Evolutionary conservation across 345 rosid species (phyloP).

Genomic region (Triadica sebifera): DNA sequence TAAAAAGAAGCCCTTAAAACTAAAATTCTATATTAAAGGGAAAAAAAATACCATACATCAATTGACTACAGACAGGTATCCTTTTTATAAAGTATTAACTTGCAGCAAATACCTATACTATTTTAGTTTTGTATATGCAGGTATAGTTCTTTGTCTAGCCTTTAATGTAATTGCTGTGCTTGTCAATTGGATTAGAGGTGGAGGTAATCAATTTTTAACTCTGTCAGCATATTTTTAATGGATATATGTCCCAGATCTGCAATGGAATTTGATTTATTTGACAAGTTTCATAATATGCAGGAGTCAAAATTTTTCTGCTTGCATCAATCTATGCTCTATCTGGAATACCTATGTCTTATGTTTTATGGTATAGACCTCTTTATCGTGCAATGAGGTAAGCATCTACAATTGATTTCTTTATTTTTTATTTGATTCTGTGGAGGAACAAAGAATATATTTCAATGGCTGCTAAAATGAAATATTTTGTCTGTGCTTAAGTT

Average conservation of each 20-base stretch:
- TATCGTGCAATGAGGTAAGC: constrained; percentile 93
- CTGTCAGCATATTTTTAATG: neutral
- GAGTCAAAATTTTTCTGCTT: constrained; percentile 89
- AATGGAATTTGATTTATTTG: constrained; percentile 18
- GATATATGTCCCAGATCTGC: constrained; percentile 11
- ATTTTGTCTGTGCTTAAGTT: neutral
- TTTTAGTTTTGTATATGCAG: constrained; percentile 40
- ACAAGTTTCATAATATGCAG: constrained; percentile 37
- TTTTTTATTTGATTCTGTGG: neutral
- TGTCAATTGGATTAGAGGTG: constrained; percentile 89
- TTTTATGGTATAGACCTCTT: constrained; percentile 96
- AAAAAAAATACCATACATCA: too few species aligned
- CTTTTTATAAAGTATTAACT: too few species aligned
- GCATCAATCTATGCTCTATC: constrained; percentile 76
- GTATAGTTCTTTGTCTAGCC: constrained; percentile 78
- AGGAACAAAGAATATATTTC: neutral
- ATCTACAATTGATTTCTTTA: constrained; percentile 2
- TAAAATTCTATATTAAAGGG: too few species aligned
- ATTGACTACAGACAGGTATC: too few species aligned
- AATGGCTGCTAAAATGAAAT: neutral
- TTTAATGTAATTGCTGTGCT: constrained; percentile 80
- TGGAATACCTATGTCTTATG: constrained; percentile 86
- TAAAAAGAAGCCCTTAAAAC: too few species aligned
- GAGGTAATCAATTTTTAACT: constrained; percentile 55
- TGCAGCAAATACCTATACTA: neutral